phyloP scores from a whole-genome alignment of 495 filamentous ascomycete genomes.

The Talaromyces thailandensis region DNA sequence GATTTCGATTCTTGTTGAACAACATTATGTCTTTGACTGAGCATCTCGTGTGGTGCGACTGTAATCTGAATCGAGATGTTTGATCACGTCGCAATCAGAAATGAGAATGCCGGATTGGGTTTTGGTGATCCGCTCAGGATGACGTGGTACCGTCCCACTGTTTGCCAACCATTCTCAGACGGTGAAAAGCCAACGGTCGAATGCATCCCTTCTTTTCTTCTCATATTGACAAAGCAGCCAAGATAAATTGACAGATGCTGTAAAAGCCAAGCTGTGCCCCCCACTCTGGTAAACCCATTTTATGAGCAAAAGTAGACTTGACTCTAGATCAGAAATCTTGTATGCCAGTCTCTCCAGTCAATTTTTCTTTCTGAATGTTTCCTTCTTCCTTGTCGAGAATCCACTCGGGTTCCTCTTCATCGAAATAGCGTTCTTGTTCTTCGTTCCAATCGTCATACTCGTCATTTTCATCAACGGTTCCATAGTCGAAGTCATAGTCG shows the following conservation, averaged over 20 bases:
- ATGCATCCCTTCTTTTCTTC: no score
- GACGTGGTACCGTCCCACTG: neutral
- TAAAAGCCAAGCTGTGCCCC: neutral
- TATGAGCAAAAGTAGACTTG: neutral
- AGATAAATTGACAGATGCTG: neutral
- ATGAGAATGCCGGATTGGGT: neutral
- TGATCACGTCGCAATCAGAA: neutral
- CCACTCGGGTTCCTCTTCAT: constrained; percentile 64
- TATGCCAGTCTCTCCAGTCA: constrained; percentile 66
- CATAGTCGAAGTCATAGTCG: constrained; percentile 72
- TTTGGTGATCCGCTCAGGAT: neutral
- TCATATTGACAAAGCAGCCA: no score
- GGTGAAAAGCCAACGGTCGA: no score
- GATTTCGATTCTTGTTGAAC: neutral
- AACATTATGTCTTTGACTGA: neutral
- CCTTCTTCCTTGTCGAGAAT: constrained; percentile 38
- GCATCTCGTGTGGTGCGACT: neutral
- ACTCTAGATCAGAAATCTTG: constrained; percentile 60
- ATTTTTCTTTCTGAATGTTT: constrained; percentile 18
- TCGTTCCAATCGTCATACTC: constrained; percentile 54
- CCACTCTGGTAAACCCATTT: neutral
- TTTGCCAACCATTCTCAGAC: neutral
- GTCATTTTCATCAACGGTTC: constrained; percentile 56
- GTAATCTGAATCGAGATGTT: neutral
- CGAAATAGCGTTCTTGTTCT: constrained; percentile 66